These are phyloP conservation scores for Adansonia grandidieri DNA, from an alignment of 441 rosid species.

Conservation along the genomic window DNA sequence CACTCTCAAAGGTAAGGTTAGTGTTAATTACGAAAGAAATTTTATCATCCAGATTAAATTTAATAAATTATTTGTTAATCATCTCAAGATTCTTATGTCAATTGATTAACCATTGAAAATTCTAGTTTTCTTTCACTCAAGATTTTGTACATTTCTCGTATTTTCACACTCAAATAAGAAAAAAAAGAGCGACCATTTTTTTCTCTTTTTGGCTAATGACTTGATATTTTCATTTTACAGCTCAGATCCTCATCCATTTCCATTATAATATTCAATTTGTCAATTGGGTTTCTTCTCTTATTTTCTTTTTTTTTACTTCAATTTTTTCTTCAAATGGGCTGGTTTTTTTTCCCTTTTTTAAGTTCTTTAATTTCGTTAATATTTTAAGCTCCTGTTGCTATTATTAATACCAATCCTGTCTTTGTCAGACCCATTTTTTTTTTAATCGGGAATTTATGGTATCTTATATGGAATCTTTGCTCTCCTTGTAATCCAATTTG, in stretches of 20 bases:
- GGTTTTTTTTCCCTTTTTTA: not conserved
- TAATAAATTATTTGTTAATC: conserved; percentile 1
- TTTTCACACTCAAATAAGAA: not conserved
- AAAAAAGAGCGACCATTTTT: not conserved
- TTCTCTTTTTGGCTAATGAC: not conserved
- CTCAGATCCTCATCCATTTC: conserved; percentile 31
- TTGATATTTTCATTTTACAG: conserved; percentile 23
- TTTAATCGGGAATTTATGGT: not conserved
- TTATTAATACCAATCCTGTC: conserved; percentile 22
- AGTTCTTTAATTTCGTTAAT: not conserved
- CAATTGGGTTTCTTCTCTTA: not conserved
- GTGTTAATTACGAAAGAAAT: not conserved
- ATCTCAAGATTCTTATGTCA: not conserved
- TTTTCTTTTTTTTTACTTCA: not conserved
- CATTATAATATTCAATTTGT: conserved; percentile 6
- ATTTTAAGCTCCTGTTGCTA: not conserved
- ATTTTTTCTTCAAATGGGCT: not conserved
- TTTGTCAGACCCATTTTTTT: conserved; percentile 29
- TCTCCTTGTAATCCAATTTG: conserved; percentile 20
- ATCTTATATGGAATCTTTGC: conserved; percentile 33
- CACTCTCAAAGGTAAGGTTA: not conserved
- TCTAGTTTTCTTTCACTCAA: not conserved
- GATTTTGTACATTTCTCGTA: conserved; percentile 20
- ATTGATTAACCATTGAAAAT: not conserved
- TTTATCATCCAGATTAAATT: not conserved